Evolutionary conservation across 495 filamentous ascomycete species (phyloP), one percentile per base, ranked within the genome.

Genomic region (Monascus purpureus): DNA sequence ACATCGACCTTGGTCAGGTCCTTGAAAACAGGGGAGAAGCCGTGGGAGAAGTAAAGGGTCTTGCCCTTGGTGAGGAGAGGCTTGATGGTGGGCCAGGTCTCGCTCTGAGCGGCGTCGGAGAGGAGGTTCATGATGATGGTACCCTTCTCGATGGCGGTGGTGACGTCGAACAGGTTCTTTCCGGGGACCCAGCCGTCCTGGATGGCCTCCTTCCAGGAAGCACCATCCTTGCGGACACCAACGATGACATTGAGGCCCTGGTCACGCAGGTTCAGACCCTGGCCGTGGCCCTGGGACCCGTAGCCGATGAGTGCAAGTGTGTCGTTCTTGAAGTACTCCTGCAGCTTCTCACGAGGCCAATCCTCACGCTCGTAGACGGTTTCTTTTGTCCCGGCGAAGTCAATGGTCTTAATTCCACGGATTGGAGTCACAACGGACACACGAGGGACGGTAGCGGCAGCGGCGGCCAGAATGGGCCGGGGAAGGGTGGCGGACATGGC

Each of bases 21-120:
- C 70, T 94, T 94, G 83, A 97, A 97, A 61, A 97, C 87, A 51
- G 90, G 90, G 39, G 90, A 97, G 82, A 97, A 97, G 57, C 90
- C 90, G 74, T 97, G 90, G 33, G 90, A 95, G 77, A 97, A 97
- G 77, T 97, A 97, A 49, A 97, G 80, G 28, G 90, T 97, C 85
- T 96, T 97, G 67, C 82, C 92, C 79, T 95, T 92, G 66, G 82
- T 92, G 53, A 97, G 67, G 57, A 90, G 77, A 51, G 90, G 92
- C 77, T 95, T 96, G 67, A 97, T 90, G 33, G 74, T 63, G 42
- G 92, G 90, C 90, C 90, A 97, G 35, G 90, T 97, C 76, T 94
- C 88, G 60, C 71, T 80, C 72, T 97, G 90, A 44, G 90, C 90
- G 48, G 90, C 90, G 59, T 97, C 90, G 55, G 73, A 81, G 60